Evolutionary conservation across 2,329 filamentous ascomycete species (phyloP).

Genomic region (Pseudogymnoascus sp.): DNA sequence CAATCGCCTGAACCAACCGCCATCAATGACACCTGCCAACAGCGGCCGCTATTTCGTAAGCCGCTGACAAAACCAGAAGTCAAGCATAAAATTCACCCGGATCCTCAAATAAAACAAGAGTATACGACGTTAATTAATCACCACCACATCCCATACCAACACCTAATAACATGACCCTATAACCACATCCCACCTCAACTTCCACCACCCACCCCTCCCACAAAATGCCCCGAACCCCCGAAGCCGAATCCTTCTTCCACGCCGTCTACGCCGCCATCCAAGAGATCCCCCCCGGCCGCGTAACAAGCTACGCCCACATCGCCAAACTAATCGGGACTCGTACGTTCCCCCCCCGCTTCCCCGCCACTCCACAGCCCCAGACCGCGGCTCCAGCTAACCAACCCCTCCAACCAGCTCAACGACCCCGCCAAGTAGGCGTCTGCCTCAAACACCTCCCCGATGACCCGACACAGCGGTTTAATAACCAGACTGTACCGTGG

Average conservation of each 20-base stretch:
- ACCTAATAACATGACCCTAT: not conserved
- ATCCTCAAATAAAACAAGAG: not conserved
- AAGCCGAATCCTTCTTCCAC: slow-evolving; percentile 64
- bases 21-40: not conserved
- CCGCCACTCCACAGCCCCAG: slow-evolving; percentile 11
- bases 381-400: not conserved
- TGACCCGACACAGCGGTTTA: slow-evolving; percentile 46
- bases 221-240: slow-evolving; percentile 63
- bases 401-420: slow-evolving; percentile 43
- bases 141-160: not conserved
- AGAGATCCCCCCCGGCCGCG: slow-evolving; percentile 72
- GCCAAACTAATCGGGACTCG: slow-evolving; percentile 64
- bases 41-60: not conserved
- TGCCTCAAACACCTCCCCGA: slow-evolving; percentile 78
- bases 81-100: not conserved
- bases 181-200: not conserved
- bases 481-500: slow-evolving; percentile 80
- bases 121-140: not conserved
- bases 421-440: slow-evolving; percentile 77
- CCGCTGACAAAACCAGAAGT: not conserved
- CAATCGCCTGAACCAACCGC: not conserved
- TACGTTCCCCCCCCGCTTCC: slow-evolving; percentile 32
- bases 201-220: not conserved
- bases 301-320: slow-evolving; percentile 83
- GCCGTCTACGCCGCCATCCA: slow-evolving; percentile 77